A percentile compares a stretch with the other conserved stretches of the same genome.
These are phyloP conservation scores for Amaranthus hypochondriacus DNA, from an alignment of 148 eudicot genomes.

Conservation along the genomic window DNA sequence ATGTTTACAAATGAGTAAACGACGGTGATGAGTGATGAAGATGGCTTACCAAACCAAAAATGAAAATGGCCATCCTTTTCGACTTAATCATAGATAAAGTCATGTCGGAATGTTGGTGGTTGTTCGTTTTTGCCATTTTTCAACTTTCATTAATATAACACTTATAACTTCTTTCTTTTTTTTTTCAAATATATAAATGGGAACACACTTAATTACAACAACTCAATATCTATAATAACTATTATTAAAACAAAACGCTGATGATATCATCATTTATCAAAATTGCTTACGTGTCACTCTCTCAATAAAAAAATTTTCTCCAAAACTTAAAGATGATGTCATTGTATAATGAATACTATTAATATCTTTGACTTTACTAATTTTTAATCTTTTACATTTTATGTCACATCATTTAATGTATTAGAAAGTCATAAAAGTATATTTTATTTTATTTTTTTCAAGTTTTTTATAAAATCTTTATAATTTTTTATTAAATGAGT, in stretches of 20 bases:
- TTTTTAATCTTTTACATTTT: no score
- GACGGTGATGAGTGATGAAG: conserved; percentile 17
- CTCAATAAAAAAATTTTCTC: neutral
- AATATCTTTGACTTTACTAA: no score
- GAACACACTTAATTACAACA: conserved; percentile 6
- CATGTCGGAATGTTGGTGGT: conserved; percentile 30
- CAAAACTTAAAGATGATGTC: no score
- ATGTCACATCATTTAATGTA: no score
- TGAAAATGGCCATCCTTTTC: conserved; percentile 17
- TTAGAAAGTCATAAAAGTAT: no score
- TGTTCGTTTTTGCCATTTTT: conserved; percentile 1
- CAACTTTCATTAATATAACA: neutral
- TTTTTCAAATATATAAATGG: conserved; percentile 8
- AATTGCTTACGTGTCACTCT: neutral
- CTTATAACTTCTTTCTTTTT: neutral
- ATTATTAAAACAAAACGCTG: no score
- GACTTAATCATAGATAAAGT: conserved; percentile 17
- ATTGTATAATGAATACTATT: no score
- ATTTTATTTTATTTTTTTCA: no score
- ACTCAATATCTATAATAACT: neutral
- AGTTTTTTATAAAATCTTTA: no score
- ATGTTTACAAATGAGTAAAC: neutral
- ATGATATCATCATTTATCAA: no score
- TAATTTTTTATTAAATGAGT: no score
- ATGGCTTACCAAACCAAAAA: conserved; percentile 19